A percentile compares a stretch with the other conserved stretches of the same genome.
Conservation (phyloP, 2,329 filamentous ascomycete species). For the Beauveria bassiana region DNA sequence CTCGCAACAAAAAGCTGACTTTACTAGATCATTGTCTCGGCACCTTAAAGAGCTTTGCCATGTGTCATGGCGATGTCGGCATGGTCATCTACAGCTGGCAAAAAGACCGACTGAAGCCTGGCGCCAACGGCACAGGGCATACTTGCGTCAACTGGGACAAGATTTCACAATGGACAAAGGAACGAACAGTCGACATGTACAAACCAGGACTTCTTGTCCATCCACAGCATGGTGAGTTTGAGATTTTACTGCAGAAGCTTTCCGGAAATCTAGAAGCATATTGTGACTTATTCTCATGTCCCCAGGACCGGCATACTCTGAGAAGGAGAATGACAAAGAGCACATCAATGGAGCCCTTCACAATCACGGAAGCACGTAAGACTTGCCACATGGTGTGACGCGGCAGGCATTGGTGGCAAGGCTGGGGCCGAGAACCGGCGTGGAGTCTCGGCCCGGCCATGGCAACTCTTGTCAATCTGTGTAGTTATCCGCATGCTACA, state of each 20-base stretch:
- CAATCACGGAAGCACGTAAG: not conserved
- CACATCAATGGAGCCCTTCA: not conserved
- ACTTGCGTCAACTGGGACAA: slow-evolving; percentile 4
- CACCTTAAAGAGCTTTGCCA: slow-evolving; percentile 4
- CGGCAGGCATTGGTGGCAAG: not conserved
- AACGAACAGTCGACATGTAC: slow-evolving; percentile 2
- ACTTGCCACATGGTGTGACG: not conserved
- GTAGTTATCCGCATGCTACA: not conserved
- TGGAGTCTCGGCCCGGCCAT: not conserved
- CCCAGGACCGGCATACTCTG: slow-evolving; percentile 5
- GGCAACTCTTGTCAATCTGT: no score
- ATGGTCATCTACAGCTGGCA: slow-evolving; percentile 11
- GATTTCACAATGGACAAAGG: not conserved
- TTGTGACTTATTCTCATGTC: not conserved
- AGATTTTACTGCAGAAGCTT: no score
- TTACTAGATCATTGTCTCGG: slow-evolving; percentile 1
- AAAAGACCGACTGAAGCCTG: slow-evolving; percentile 1
- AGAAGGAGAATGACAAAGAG: not conserved
- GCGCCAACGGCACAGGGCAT: not conserved
- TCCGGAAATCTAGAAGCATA: no score
- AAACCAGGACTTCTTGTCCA: slow-evolving; percentile 3
- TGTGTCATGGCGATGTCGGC: slow-evolving; percentile 8
- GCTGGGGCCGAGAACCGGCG: not conserved
- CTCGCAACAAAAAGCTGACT: not conserved
- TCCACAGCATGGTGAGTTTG: not conserved